Percentiles rank a stretch among this genome's conserved stretches.
Evolutionary conservation across 768 basidiomycete species (phyloP).

Genomic region (Lentinula guzmanii): DNA sequence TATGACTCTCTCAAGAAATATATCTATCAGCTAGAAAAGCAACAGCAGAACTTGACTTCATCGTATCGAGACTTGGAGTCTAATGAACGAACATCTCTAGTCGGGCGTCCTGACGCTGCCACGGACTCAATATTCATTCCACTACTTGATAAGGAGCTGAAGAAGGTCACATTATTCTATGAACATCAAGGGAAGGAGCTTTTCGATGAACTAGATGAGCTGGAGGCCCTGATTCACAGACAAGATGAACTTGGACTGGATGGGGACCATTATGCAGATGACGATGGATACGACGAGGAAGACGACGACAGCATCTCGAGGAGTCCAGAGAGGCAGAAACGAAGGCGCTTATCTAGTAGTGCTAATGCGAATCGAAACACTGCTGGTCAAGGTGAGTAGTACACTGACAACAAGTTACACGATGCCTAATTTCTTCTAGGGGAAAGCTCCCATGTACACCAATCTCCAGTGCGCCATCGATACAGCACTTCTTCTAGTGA

Average conservation of each 20-base stretch:
- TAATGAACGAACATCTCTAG: slow-evolving; percentile 53
- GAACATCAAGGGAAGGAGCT: slow-evolving; percentile 70
- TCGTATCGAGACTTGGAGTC: slow-evolving; percentile 55
- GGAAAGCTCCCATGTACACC: slow-evolving; percentile 10
- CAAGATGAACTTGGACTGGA: slow-evolving; percentile 57
- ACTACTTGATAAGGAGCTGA: slow-evolving; percentile 75
- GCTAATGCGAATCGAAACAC: slow-evolving; percentile 12
- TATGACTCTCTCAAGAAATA: slow-evolving; percentile 82
- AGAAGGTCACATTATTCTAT: slow-evolving; percentile 80
- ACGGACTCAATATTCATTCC: slow-evolving; percentile 63
- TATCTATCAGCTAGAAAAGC: slow-evolving; percentile 83
- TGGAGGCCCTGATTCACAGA: slow-evolving; percentile 50
- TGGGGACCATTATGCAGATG: slow-evolving; percentile 46
- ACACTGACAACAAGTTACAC: not conserved
- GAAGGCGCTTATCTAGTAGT: slow-evolving; percentile 24
- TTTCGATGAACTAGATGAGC: slow-evolving; percentile 45
- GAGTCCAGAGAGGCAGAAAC: slow-evolving; percentile 22
- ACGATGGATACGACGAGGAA: slow-evolving; percentile 42
- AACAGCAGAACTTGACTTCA: slow-evolving; percentile 39
- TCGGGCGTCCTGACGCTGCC: slow-evolving; percentile 29
- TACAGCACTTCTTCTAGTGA: slow-evolving; percentile 48
- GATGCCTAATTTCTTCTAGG: not conserved
- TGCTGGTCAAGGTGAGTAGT: slow-evolving; percentile 4
- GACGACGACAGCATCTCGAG: slow-evolving; percentile 40
- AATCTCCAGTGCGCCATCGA: slow-evolving; percentile 11